These are phyloP conservation scores for Coelastrella sp. DNA, from an alignment of 139 green algal species.

Conservation along the genomic window DNA sequence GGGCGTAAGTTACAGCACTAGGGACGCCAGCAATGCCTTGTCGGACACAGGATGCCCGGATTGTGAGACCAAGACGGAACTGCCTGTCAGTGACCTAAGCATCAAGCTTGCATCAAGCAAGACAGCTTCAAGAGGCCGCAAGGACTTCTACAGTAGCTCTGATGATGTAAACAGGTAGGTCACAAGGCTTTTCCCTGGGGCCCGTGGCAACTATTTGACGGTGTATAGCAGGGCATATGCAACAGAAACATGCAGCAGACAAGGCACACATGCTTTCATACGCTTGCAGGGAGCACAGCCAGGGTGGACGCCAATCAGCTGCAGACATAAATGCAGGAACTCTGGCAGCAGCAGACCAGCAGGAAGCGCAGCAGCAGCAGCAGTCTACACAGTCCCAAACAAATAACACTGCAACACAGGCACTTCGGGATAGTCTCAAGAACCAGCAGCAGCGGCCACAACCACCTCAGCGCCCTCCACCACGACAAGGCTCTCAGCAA, in stretches of 20 bases:
- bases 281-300: neutral
- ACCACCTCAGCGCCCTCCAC: neutral
- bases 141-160: constrained; percentile 16
- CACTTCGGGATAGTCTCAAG: neutral
- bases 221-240: too few species aligned
- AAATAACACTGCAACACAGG: too few species aligned
- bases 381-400: too few species aligned
- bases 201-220: too few species aligned
- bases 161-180: neutral
- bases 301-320: neutral
- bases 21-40: neutral
- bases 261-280: too few species aligned
- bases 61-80: neutral
- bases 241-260: too few species aligned
- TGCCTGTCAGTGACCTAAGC: constrained; percentile 7
- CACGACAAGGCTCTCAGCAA: neutral
- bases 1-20: neutral
- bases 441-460: neutral
- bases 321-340: neutral
- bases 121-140: neutral
- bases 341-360: neutral
- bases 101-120: constrained; percentile 22
- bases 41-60: neutral
- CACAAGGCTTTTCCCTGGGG: too few species aligned
- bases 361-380: neutral